phyloP scores from a whole-genome alignment of 805 yeast species.

The Debaryomyces hansenii region DNA sequence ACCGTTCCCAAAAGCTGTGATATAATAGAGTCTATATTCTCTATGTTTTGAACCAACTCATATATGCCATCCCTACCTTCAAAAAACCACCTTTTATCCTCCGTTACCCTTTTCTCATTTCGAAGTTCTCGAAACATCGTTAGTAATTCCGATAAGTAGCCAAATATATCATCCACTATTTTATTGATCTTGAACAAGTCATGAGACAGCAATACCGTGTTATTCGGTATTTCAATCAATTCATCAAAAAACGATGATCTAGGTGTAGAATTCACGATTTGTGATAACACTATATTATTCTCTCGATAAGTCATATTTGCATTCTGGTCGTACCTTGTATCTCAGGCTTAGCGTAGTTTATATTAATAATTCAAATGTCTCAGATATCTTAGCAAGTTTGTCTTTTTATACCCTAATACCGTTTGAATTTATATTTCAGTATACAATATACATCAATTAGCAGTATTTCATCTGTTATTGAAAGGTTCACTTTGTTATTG shows the following conservation, averaged over 20 bases:
- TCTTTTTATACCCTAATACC: too few relatives aligned
- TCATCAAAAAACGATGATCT: constrained; percentile 23
- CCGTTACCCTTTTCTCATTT: background rate
- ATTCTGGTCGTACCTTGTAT: background rate
- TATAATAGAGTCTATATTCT: constrained; percentile 25
- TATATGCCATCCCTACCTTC: constrained; percentile 21
- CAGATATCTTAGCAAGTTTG: too few relatives aligned
- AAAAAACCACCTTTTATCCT: constrained; percentile 23
- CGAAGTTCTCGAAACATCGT: constrained; percentile 12
- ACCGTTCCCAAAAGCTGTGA: constrained; percentile 14
- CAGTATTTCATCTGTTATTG: too few relatives aligned
- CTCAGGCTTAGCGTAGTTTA: too few relatives aligned
- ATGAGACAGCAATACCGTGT: constrained; percentile 15
- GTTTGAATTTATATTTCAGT: too few relatives aligned
- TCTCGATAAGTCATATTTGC: constrained; percentile 5
- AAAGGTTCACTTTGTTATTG: background rate
- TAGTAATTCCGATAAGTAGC: constrained; percentile 21
- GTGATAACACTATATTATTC: constrained; percentile 11
- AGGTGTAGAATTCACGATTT: constrained; percentile 17
- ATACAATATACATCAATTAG: too few relatives aligned
- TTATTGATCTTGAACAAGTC: constrained; percentile 28
- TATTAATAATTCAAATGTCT: too few relatives aligned
- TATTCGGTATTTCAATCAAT: constrained; percentile 17
- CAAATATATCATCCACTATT: constrained; percentile 26
- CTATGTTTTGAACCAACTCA: constrained; percentile 18